Evolutionary conservation across 1,139 yeast species (phyloP).

Genomic region (Pichia inconspicua): DNA sequence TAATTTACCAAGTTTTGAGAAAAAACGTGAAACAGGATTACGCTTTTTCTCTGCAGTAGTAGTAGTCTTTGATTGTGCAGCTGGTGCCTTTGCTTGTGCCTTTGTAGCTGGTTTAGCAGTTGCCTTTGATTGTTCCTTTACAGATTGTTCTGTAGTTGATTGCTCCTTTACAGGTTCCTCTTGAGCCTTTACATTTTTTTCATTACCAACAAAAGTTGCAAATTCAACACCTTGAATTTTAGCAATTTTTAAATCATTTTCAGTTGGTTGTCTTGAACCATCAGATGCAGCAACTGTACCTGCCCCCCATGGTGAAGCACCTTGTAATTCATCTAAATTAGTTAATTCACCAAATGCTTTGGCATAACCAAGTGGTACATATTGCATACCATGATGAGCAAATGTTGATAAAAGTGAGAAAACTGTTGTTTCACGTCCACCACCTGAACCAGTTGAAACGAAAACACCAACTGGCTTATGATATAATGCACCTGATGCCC

Average conservation of each 20-base stretch:
- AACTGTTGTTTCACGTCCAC: constrained; percentile 43
- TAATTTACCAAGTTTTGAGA: constrained; percentile 5
- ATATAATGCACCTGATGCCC: constrained; percentile 42
- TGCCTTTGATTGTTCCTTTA: too few relatives aligned
- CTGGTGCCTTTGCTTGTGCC: neutral
- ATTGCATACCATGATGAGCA: constrained; percentile 46
- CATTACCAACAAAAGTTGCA: constrained; percentile 19
- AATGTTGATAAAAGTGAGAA: constrained; percentile 33
- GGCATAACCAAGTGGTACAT: constrained; percentile 42
- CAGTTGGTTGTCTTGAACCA: constrained; percentile 40
- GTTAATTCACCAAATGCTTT: constrained; percentile 32
- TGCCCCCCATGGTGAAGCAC: constrained; percentile 47
- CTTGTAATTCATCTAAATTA: constrained; percentile 35
- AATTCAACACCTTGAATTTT: constrained; percentile 38
- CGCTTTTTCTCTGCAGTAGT: constrained; percentile 4
- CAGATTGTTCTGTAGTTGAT: too few relatives aligned
- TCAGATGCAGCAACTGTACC: constrained; percentile 42
- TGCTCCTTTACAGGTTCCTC: too few relatives aligned
- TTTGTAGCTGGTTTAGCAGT: too few relatives aligned
- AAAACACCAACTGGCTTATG: constrained; percentile 45
- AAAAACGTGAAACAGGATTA: constrained; percentile 8
- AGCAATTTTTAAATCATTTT: constrained; percentile 35
- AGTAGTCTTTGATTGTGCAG: neutral
- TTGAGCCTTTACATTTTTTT: too few relatives aligned
- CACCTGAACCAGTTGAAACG: constrained; percentile 39